Base-by-base conservation (phyloP, 495 filamentous ascomycete genomes). In the Podospora appendiculata region DNA sequence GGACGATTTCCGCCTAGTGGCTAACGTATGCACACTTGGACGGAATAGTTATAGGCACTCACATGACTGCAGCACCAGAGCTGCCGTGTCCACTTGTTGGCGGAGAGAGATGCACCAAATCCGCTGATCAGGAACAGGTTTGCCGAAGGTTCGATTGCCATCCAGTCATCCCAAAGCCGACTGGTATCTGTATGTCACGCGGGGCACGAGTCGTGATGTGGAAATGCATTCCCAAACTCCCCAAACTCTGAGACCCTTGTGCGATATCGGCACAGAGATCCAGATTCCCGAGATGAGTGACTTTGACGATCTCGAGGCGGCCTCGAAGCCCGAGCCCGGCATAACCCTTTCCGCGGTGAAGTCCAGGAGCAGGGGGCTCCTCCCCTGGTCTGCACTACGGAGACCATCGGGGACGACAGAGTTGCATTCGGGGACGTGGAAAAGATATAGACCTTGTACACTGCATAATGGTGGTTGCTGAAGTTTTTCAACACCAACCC, bases 91-190 rank as follows among this genome's bases (percentile, higher is more conserved):
- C 12, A 13, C 45, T 44, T 50, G 41, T 51, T 56, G 53, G 51
- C 48, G 19, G 53, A 47, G 41, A 56, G 53, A 25, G 25, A 25
- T 25, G 53, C 16, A 56, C 53, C 19, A 18, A 32, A 42, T 42
- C 25, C 42, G 53, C 35, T 51, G 47, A 56, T 56, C 53, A 51
- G 53, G 48, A 56, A 56, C 51, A 35, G 25, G 45, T 32, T 50
- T 25, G 25, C 19, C 17, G 1, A 32, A 32, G 5, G 17, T 32
- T 18, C 32, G 49, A 45, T 50, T 35, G 9, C 36, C 13, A 14
- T 32, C 48, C 39, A 39, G 36, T 34, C 9, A 32, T 16, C 49
- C 40, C 16, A 48, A 45, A 33, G 47, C 19, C 25, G 12, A 35
- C 11, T 16, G 12, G 36, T 13, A 38, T n/a, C 19, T n/a, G 25